Percentiles rank a stretch among this genome's conserved stretches.
phyloP scores from a whole-genome alignment of 306 rosid genomes.

The Adenanthera pavonina region DNA sequence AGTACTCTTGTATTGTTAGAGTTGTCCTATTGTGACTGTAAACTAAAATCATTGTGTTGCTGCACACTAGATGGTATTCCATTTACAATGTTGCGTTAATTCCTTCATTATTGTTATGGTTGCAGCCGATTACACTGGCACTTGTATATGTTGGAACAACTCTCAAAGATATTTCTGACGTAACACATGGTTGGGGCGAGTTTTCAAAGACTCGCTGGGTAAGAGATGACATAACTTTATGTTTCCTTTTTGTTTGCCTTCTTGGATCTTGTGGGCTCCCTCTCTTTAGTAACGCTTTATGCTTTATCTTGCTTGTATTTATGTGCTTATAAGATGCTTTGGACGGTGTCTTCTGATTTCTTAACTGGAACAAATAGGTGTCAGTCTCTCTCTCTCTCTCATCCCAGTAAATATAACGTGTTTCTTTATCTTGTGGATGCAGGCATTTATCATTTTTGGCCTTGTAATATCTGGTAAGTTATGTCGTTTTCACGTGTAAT shows the following conservation, averaged over 20 bases:
- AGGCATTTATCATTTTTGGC: constrained; percentile 77
- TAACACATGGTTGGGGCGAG: constrained; percentile 92
- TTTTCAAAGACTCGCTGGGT: constrained; percentile 92
- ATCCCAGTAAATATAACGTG: constrained; percentile 9
- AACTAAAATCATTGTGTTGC: neutral
- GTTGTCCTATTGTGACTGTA: neutral
- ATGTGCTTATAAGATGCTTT: constrained; percentile 30
- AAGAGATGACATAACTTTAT: constrained; percentile 41
- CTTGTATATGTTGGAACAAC: constrained; percentile 93
- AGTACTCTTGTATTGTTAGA: neutral
- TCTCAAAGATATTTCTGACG: constrained; percentile 95
- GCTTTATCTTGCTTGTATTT: neutral
- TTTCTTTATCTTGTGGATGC: constrained; percentile 55
- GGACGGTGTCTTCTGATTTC: constrained; percentile 26
- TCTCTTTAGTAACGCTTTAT: constrained; percentile 2
- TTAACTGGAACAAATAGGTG: neutral
- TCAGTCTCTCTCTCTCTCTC: neutral
- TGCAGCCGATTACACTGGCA: constrained; percentile 91
- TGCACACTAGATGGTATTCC: constrained; percentile 19
- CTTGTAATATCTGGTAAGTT: constrained; percentile 78
- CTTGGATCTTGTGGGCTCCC: constrained; percentile 8
- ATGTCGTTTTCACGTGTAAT: constrained; percentile 17
- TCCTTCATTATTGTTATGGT: constrained; percentile 26
- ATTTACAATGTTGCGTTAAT: constrained; percentile 27
- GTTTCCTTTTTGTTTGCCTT: constrained; percentile 23